Evolutionary conservation across 345 rosid genomes (phyloP), one percentile per base, ranked within the genome.

Genomic region (Leavenworthia alabamica): DNA sequence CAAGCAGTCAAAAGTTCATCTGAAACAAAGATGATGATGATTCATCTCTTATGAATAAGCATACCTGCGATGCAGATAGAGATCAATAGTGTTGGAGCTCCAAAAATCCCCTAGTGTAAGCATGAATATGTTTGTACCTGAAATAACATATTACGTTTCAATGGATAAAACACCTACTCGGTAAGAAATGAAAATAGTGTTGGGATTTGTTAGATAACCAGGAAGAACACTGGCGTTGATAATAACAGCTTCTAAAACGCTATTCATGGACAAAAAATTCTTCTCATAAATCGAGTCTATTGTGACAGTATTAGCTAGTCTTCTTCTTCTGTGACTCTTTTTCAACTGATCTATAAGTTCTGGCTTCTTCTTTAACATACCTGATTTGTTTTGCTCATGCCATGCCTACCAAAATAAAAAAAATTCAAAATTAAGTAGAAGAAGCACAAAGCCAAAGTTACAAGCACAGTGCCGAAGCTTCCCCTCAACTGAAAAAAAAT

Each of bases 31-130:
- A n/a, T n/a, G 0, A 17, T 27, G 11, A 57, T 22, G 33, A 50
- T 15, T 68, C 35, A 27, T 53, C 62, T 36, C 57, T 3, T 23
- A 15, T 7, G 12, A 39, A 8, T 19, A 20, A 46, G 31, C 70
- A 24, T 77, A 86, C 97, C 94, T 80, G 65, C 90, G 86, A 55
- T 93, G 99, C 39, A 93, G 83, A 77, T 83, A 93, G 71, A 87
- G 86, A 64, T 90, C 96, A 52, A 93, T 86, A 45, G 96, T 87
- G 49, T 82, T 86, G 55, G 97, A 89, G 76, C 99, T 93, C 99
- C 97, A 90, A 69, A 81, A 81, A 71, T 93, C 99, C 56, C 88
- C 97, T 57, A 93, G 78, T 37, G 86, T 83, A 56, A 93, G 90
- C 92, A 93, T 86, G 73, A 81, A 84, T 65, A 93, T 85, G 31